Evolutionary conservation across 2,329 filamentous ascomycete species (phyloP), one percentile per base, ranked within the genome.

Genomic region (Aspergillus ochraceus): DNA sequence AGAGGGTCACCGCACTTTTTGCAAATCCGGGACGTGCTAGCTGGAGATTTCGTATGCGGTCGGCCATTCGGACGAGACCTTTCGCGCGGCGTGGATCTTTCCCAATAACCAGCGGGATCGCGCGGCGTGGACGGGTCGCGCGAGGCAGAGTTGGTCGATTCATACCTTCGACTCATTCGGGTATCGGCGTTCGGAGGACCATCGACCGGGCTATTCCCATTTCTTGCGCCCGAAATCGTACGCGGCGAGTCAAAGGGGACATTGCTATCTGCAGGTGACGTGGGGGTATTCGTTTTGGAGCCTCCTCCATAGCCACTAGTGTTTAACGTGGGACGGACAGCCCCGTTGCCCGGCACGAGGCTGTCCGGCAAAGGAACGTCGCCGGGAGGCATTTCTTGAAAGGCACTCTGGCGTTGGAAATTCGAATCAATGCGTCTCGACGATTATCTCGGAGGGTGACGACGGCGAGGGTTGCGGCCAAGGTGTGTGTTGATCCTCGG

Each of bases 1-100:
- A 99, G 82, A 57, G 89, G 84, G 75, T 94, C 90, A 64, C 88
- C 88, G 73, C 95, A 99, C 77, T 97, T 97, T 71, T 92, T 93
- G 78, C 80, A 94, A 45, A 85, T 81, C 66, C 90, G 85, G 29
- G 73, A 70, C 20, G 72, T 67, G 58, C 68, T 73, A 29, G 66
- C 71, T 1, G 75, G 73, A 6, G 76, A 77, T 58, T 77, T 77
- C 26, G 68, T 74, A 49, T 67, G 68, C 17, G 71, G 62, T 55
- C 74, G 71, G n/a, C 72, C 73, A 63, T 74, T 74, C 14, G 70
- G 69, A 54, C 73, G 74, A 39, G 74, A 70, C 61, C 71, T 68
- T 49, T 79, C 76, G 39, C 74, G 71, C 20, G 73, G 69, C 11
- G 67, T 63, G 6, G 74, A 71, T 52, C 67, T 67, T 36, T 77